Evolutionary conservation across 805 yeast genomes (phyloP).

Genomic region (Metschnikowia henanensis): DNA sequence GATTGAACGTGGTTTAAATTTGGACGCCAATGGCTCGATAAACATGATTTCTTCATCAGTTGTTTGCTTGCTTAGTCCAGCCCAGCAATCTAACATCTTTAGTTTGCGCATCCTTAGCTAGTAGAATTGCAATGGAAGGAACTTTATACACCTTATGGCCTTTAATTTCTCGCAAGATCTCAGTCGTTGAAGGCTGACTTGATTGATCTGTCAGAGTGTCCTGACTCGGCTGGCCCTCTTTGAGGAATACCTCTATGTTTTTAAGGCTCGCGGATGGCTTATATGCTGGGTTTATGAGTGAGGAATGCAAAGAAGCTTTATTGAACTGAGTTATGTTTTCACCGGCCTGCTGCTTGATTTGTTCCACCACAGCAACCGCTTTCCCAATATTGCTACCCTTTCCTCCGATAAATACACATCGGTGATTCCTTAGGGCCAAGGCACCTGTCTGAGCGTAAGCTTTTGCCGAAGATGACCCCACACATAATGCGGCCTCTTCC

Average conservation of each 20-base stretch:
- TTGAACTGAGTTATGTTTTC: conserved; percentile 20
- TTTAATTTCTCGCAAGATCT: conserved; percentile 15
- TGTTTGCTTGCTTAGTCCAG: conserved; percentile 19
- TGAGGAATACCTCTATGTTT: conserved; percentile 15
- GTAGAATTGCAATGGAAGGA: conserved; percentile 21
- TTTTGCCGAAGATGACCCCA: conserved; percentile 19
- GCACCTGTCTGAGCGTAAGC: conserved; percentile 16
- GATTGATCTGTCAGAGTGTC: not conserved
- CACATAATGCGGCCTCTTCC: conserved; percentile 16
- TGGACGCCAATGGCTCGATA: too few relatives aligned
- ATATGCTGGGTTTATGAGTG: conserved; percentile 19
- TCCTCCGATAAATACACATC: conserved; percentile 19
- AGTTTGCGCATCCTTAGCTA: conserved; percentile 8
- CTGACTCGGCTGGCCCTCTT: conserved; percentile 3
- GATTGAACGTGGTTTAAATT: too few relatives aligned
- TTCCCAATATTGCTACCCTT: conserved; percentile 20
- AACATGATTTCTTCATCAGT: not conserved
- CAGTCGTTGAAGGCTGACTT: conserved; percentile 3
- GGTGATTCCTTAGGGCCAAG: conserved; percentile 10
- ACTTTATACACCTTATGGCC: conserved; percentile 24
- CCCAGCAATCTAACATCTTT: not conserved
- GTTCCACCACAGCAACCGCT: conserved; percentile 23
- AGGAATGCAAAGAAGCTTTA: conserved; percentile 16
- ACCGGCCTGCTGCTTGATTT: conserved; percentile 16
- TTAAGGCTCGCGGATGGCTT: conserved; percentile 14